Percentiles rank a stretch among this genome's conserved stretches.
Evolutionary conservation across 2,329 filamentous ascomycete genomes (phyloP).

Genomic region (Fusarium zealandicum): DNA sequence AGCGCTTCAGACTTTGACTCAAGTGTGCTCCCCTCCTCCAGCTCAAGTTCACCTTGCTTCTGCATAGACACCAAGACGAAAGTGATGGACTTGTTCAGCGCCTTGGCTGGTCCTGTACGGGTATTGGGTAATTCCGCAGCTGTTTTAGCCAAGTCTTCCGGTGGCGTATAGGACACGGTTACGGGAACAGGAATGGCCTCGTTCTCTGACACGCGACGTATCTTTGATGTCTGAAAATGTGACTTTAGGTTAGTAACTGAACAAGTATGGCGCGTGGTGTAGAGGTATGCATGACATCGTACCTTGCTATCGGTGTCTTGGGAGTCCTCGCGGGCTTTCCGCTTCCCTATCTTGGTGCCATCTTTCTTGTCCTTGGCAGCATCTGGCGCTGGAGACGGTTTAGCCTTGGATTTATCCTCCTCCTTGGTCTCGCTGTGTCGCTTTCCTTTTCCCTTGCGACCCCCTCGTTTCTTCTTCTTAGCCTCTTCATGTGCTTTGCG

Average conservation of each 20-base stretch:
- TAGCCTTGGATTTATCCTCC: slow-evolving; percentile 60
- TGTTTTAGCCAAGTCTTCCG: slow-evolving; percentile 58
- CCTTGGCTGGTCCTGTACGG: slow-evolving; percentile 73
- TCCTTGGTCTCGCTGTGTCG: slow-evolving; percentile 70
- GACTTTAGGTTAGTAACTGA: slow-evolving; percentile 14
- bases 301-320: slow-evolving; percentile 61
- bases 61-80: slow-evolving; percentile 71
- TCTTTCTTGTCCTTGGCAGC: slow-evolving; percentile 59
- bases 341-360: slow-evolving; percentile 57
- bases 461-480: slow-evolving; percentile 63
- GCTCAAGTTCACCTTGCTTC: slow-evolving; percentile 68
- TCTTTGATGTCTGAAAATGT: slow-evolving; percentile 48
- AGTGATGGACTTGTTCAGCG: slow-evolving; percentile 73
- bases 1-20: slow-evolving; percentile 72
- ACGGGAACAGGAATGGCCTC: slow-evolving; percentile 45
- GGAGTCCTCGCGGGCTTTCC: slow-evolving; percentile 65
- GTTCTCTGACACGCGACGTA: slow-evolving; percentile 63
- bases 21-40: slow-evolving; percentile 69
- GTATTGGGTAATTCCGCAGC: slow-evolving; percentile 65
- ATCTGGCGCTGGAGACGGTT: slow-evolving; percentile 52
- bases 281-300: slow-evolving; percentile 29
- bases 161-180: slow-evolving; percentile 54
- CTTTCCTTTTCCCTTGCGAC: slow-evolving; percentile 70
- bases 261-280: background rate
- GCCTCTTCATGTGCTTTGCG: slow-evolving; percentile 68